A percentile compares a stretch with the other conserved stretches of the same genome.
Evolutionary conservation across 306 rosid genomes (phyloP).

Genomic region (Dalbergia cochinchinensis): DNA sequence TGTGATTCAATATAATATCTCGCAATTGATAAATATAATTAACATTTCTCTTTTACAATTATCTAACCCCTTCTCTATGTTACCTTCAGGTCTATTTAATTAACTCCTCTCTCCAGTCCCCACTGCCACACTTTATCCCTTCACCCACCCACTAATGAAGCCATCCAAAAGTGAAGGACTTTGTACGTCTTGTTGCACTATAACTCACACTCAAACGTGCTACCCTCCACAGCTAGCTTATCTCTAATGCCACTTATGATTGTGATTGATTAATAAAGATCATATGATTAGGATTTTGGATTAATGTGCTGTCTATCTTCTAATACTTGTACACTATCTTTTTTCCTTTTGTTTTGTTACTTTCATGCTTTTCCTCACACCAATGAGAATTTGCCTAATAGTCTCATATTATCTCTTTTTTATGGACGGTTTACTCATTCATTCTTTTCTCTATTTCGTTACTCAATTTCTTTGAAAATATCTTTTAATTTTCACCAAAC

Average conservation of each 20-base stretch:
- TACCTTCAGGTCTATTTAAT: not conserved
- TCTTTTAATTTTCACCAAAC: too few species aligned
- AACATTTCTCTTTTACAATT: too few species aligned
- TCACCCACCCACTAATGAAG: not conserved
- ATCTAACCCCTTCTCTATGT: not conserved
- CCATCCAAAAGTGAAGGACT: constrained; percentile 34
- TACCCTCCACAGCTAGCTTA: constrained; percentile 7
- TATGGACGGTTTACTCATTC: too few species aligned
- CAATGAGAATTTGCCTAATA: constrained; percentile 31
- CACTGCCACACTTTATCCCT: not conserved
- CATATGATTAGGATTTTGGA: constrained; percentile 13
- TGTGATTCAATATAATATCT: too few species aligned
- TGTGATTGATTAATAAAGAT: constrained; percentile 24
- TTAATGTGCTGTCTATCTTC: constrained; percentile 25
- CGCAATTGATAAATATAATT: too few species aligned
- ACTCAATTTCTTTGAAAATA: too few species aligned
- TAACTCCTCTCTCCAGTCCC: not conserved
- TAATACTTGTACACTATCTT: not conserved
- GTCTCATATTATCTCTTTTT: constrained; percentile 4
- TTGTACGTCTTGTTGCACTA: constrained; percentile 13
- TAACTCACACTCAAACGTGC: constrained; percentile 28
- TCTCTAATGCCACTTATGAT: not conserved
- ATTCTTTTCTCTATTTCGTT: too few species aligned
- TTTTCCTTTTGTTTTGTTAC: constrained; percentile 10
- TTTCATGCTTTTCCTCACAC: constrained; percentile 31